Percentiles rank a stretch among this genome's conserved stretches.
These are phyloP conservation scores for Gastrolobium villosum DNA, from an alignment of 306 rosid species.

Conservation along the genomic window DNA sequence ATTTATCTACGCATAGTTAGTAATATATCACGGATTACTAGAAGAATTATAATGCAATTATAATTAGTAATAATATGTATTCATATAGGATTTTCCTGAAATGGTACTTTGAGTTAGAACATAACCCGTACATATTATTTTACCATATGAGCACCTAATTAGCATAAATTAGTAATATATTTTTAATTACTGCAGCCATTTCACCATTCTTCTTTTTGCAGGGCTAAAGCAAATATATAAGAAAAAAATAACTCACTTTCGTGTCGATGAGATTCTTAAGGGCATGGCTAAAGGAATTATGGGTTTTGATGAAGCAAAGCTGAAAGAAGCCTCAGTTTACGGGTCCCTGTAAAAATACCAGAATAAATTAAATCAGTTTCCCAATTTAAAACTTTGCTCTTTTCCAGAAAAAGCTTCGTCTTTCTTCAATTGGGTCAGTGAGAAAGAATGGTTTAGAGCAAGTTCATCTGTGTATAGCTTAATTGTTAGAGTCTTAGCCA, in stretches of 20 bases:
- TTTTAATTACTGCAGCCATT: background rate
- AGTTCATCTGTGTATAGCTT: slow-evolving; percentile 72
- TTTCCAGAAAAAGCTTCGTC: slow-evolving; percentile 66
- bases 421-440: slow-evolving; percentile 75
- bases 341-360: too few relatives aligned
- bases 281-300: background rate
- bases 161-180: too few relatives aligned
- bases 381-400: too few relatives aligned
- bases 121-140: too few relatives aligned
- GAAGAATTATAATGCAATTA: too few relatives aligned
- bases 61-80: too few relatives aligned
- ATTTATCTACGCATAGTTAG: too few relatives aligned
- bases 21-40: too few relatives aligned
- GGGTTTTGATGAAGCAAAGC: slow-evolving; percentile 16
- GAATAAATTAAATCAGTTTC: too few relatives aligned
- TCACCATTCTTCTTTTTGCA: background rate
- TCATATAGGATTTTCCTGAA: too few relatives aligned
- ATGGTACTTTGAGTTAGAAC: too few relatives aligned
- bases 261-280: slow-evolving; percentile 2
- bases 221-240: background rate
- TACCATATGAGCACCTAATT: too few relatives aligned
- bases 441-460: slow-evolving; percentile 61
- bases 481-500: slow-evolving; percentile 64
- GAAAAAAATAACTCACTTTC: slow-evolving; percentile 10
- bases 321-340: background rate